Conservation (phyloP, 2,329 filamentous ascomycete species). For the Nemania sp. region DNA sequence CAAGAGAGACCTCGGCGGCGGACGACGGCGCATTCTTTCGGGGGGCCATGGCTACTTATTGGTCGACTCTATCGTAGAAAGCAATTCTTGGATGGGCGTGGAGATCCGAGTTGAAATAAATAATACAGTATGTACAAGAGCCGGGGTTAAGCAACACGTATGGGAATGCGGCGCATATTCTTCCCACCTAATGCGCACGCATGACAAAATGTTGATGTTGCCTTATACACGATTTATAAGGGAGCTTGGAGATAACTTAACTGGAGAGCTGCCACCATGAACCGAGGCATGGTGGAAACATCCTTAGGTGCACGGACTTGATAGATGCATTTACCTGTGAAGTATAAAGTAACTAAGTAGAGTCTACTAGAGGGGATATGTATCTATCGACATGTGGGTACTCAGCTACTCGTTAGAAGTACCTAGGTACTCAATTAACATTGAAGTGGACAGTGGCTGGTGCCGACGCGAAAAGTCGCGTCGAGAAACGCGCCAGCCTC, state of each 20-base stretch:
- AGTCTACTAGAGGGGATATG: too few relatives aligned
- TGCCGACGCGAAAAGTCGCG: slow-evolving; percentile 40
- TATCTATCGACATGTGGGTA: too few relatives aligned
- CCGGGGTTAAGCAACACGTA: slow-evolving; percentile 2
- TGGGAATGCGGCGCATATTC: slow-evolving; percentile 3
- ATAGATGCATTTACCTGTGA: too few relatives aligned
- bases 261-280: background rate
- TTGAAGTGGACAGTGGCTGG: slow-evolving; percentile 36
- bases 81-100: background rate
- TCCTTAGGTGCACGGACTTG: too few relatives aligned
- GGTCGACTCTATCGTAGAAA: too few relatives aligned
- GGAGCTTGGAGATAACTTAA: background rate
- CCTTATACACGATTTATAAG: too few relatives aligned
- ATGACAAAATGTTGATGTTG: background rate
- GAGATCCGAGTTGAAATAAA: background rate
- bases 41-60: slow-evolving; percentile 37
- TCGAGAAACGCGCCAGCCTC: slow-evolving; percentile 29
- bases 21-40: slow-evolving; percentile 64
- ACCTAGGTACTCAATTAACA: background rate
- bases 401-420: background rate
- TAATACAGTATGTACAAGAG: background rate
- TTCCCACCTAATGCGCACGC: background rate
- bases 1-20: slow-evolving; percentile 80
- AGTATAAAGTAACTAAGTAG: too few relatives aligned
- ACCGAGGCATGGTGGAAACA: slow-evolving; percentile 33